Evolutionary conservation across 257 asterid species (phyloP).

Genomic region (Solanum sitiens): DNA sequence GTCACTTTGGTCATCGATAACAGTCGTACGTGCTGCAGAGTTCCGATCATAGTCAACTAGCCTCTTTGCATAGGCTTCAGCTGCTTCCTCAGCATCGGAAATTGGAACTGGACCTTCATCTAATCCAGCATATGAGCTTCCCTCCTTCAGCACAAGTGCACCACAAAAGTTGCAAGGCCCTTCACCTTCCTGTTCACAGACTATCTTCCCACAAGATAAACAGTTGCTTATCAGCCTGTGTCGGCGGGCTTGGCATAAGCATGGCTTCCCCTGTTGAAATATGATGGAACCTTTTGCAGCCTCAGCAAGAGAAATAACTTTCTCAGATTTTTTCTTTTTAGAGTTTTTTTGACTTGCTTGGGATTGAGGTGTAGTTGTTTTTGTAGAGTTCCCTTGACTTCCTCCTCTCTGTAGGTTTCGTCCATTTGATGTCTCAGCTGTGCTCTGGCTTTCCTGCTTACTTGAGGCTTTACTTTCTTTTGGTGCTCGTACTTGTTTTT

Average conservation of each 20-base stretch:
- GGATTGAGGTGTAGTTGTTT: constrained; percentile 11
- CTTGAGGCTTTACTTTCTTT: constrained; percentile 33
- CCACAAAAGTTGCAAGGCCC: constrained; percentile 94
- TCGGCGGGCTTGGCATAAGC: constrained; percentile 90
- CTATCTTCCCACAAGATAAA: constrained; percentile 90
- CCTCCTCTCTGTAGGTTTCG: constrained; percentile 14
- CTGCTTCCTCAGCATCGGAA: constrained; percentile 71
- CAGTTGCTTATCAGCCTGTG: constrained; percentile 84
- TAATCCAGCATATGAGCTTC: constrained; percentile 83
- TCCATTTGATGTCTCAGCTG: constrained; percentile 24
- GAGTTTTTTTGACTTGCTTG: constrained; percentile 30
- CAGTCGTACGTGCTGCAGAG: constrained; percentile 97
- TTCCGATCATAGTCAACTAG: constrained; percentile 93
- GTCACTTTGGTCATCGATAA: constrained; percentile 96
- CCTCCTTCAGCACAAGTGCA: constrained; percentile 82
- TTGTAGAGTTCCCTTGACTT: constrained; percentile 48
- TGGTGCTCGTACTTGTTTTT: constrained; percentile 47
- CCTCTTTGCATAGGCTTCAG: constrained; percentile 89
- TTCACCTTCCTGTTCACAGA: constrained; percentile 96
- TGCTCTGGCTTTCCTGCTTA: constrained; percentile 26
- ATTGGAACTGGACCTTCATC: constrained; percentile 35
- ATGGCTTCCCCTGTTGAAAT: constrained; percentile 88
- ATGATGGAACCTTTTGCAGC: constrained; percentile 90
- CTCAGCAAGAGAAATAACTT: constrained; percentile 79
- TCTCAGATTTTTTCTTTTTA: constrained; percentile 78